These are phyloP conservation scores for Metschnikowia peoriensis DNA, from an alignment of 805 yeast species.

Conservation along the genomic window DNA sequence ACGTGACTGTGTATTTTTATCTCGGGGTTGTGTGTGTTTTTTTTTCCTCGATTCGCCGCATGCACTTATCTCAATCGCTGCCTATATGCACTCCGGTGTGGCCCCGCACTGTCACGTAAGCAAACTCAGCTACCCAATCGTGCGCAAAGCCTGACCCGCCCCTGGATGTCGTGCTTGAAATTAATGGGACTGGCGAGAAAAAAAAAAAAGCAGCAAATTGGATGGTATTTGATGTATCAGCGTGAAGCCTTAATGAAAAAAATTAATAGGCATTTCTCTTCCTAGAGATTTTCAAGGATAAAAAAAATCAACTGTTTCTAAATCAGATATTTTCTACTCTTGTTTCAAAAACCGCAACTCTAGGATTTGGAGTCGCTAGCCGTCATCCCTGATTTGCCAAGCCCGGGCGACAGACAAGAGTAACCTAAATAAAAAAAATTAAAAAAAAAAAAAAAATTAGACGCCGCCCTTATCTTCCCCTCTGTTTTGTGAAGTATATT, in stretches of 20 bases:
- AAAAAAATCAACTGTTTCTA: too few relatives aligned
- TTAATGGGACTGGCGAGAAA: background rate
- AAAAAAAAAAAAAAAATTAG: background rate
- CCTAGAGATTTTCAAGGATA: too few relatives aligned
- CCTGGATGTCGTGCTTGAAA: background rate
- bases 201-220: background rate
- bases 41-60: constrained; percentile 1
- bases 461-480: background rate
- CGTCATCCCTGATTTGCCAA: background rate
- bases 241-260: too few relatives aligned
- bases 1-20: background rate
- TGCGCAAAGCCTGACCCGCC: background rate
- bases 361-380: background rate
- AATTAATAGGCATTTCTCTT: too few relatives aligned
- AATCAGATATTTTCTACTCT: too few relatives aligned
- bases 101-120: constrained; percentile 4
- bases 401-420: background rate
- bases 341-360: background rate
- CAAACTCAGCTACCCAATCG: background rate
- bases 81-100: background rate
- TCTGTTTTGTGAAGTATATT: background rate
- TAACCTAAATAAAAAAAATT: background rate
- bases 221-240: too few relatives aligned
- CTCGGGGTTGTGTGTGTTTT: background rate
- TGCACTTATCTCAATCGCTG: background rate